A percentile compares a stretch with the other conserved stretches of the same genome.
Evolutionary conservation across 169 alveolate species (phyloP).

Genomic region (Babesia divergens): DNA sequence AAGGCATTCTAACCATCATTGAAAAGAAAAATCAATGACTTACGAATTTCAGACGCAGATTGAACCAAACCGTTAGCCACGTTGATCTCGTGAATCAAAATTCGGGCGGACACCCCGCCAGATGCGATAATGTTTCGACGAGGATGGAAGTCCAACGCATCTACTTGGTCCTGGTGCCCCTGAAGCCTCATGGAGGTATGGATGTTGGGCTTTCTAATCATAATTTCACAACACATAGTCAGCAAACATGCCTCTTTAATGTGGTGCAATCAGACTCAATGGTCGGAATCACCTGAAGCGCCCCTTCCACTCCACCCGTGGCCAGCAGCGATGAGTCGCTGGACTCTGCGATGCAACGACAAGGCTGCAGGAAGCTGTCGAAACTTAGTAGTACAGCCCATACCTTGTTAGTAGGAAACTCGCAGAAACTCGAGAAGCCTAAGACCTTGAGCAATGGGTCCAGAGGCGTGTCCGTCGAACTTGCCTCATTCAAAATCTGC

Average conservation of each 20-base stretch:
- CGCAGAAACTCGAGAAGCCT: conserved; percentile 20
- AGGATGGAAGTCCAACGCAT: conserved; percentile 63
- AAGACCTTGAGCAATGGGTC: conserved; percentile 18
- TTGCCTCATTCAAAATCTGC: conserved; percentile 16
- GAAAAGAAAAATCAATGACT: not conserved
- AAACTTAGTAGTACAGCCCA: not conserved
- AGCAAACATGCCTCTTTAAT: conserved; percentile 9
- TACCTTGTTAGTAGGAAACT: conserved; percentile 54
- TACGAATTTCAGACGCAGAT: conserved; percentile 49
- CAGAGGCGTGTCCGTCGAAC: not conserved
- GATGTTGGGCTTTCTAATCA: conserved; percentile 50
- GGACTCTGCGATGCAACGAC: conserved; percentile 57
- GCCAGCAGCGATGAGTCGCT: conserved; percentile 48
- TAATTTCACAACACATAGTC: not conserved
- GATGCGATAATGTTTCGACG: conserved; percentile 68
- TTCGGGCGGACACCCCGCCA: conserved; percentile 69
- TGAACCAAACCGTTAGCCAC: conserved; percentile 48
- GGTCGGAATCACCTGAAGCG: conserved; percentile 48
- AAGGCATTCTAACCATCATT: conserved; percentile 10
- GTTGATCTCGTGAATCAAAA: conserved; percentile 57
- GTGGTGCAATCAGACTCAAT: conserved; percentile 17
- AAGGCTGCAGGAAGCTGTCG: conserved; percentile 30
- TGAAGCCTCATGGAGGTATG: conserved; percentile 26
- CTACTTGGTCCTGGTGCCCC: conserved; percentile 58
- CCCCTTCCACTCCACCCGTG: conserved; percentile 59